A percentile compares a stretch with the other conserved stretches of the same genome.
phyloP scores from a whole-genome alignment of 148 eudicot genomes.

The Beta vulgaris region DNA sequence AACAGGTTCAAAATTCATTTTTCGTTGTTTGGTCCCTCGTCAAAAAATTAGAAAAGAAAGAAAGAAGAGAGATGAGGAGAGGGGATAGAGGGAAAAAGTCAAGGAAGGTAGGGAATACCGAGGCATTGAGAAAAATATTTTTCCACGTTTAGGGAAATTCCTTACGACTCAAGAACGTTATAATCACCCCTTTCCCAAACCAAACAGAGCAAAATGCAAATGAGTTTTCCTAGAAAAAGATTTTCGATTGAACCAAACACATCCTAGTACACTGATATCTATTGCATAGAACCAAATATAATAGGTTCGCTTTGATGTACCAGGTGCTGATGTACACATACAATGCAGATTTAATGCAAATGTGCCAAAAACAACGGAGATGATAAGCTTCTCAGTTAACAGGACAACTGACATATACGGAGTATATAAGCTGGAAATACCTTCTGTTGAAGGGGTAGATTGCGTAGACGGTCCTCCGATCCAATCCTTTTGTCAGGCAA shows the following conservation, averaged over 20 bases:
- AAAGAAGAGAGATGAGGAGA: neutral
- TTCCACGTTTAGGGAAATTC: no score
- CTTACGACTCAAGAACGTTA: no score
- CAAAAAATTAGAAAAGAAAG: neutral
- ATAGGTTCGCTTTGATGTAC: neutral
- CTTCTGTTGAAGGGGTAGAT: constrained; percentile 61
- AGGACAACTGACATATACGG: constrained; percentile 59
- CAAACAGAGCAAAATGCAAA: neutral
- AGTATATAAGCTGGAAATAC: constrained; percentile 61
- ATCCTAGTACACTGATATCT: neutral
- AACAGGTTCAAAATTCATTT: neutral
- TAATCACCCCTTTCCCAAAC: neutral
- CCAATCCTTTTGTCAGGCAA: constrained; percentile 58
- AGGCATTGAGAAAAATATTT: no score
- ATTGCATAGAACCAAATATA: constrained; percentile 5
- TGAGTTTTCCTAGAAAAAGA: neutral
- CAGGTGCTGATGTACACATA: constrained; percentile 71
- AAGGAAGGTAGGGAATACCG: no score
- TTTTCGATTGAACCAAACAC: neutral
- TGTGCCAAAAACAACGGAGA: constrained; percentile 51
- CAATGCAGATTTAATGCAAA: constrained; percentile 62
- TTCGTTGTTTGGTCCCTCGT: neutral
- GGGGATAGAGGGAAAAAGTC: no score
- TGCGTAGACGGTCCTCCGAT: constrained; percentile 58
- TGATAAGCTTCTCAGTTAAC: constrained; percentile 57